These are phyloP conservation scores for Boechera stricta DNA, from an alignment of 345 rosid species.

Conservation along the genomic window DNA sequence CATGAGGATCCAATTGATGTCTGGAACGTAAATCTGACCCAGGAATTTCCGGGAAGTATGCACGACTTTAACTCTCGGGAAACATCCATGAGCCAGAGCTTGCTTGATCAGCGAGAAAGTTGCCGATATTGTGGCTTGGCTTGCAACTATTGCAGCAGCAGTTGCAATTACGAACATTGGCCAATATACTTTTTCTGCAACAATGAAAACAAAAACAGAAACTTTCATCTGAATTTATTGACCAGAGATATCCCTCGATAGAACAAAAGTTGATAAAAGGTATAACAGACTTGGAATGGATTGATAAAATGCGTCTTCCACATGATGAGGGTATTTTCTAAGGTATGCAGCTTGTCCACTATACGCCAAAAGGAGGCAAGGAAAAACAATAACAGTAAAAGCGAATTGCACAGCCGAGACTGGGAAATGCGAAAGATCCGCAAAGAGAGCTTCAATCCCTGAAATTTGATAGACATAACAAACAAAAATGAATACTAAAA, in stretches of 20 bases:
- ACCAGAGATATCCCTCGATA: neutral
- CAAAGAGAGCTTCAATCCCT: conserved; percentile 98
- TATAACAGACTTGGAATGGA: conserved; percentile 79
- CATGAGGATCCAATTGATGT: conserved; percentile 87
- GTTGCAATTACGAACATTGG: conserved; percentile 76
- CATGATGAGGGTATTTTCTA: conserved; percentile 62
- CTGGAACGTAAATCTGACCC: conserved; percentile 89
- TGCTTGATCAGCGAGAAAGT: conserved; percentile 91
- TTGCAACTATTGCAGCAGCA: conserved; percentile 77
- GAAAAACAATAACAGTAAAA: conserved; percentile 82
- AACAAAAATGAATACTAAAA: conserved; percentile 16
- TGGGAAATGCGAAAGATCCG: conserved; percentile 90
- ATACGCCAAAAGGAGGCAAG: conserved; percentile 93
- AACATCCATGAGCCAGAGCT: conserved; percentile 81
- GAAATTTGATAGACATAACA: conserved; percentile 28
- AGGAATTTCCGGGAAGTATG: conserved; percentile 77
- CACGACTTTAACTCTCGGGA: conserved; percentile 86
- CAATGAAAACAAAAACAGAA: conserved; percentile 26
- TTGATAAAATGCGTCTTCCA: conserved; percentile 77
- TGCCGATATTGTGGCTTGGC: conserved; percentile 89
- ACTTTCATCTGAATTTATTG: conserved; percentile 9
- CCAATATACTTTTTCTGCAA: conserved; percentile 62
- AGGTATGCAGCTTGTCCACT: conserved; percentile 98
- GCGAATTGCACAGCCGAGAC: conserved; percentile 85
- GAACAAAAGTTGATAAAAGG: neutral